Conservation (phyloP, 2,329 filamentous ascomycete genomes). For the Penicillium sp. region DNA sequence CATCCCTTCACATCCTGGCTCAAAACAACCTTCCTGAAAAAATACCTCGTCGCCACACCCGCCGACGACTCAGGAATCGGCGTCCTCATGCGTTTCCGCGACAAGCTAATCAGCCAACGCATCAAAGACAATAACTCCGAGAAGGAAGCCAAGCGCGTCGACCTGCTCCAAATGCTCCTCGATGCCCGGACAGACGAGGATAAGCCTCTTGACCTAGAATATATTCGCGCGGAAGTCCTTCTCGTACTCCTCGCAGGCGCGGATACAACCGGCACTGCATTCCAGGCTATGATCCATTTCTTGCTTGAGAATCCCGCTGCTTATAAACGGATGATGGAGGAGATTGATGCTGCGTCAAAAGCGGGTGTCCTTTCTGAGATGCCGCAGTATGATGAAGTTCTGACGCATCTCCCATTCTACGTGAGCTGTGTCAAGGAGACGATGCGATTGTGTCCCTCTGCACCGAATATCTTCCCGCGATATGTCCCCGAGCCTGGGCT, state of each 20-base stretch:
- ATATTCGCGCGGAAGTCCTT: constrained; percentile 56
- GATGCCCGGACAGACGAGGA: constrained; percentile 49
- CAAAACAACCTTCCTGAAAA: constrained; percentile 54
- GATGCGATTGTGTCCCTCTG: constrained; percentile 53
- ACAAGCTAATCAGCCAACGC: constrained; percentile 53
- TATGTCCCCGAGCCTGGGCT: constrained; percentile 41
- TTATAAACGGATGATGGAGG: constrained; percentile 50
- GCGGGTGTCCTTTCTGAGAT: constrained; percentile 33
- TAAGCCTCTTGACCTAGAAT: constrained; percentile 50
- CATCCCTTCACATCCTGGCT: constrained; percentile 58
- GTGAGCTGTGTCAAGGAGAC: constrained; percentile 54
- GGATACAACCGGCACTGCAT: constrained; percentile 55
- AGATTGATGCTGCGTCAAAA: constrained; percentile 45
- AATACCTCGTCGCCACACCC: constrained; percentile 56
- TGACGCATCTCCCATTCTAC: constrained; percentile 49
- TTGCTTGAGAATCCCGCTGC: constrained; percentile 41
- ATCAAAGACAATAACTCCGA: constrained; percentile 50
- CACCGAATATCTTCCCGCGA: constrained; percentile 54
- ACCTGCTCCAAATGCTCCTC: constrained; percentile 55
- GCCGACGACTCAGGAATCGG: constrained; percentile 58
- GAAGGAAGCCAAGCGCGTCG: constrained; percentile 47
- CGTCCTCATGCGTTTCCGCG: constrained; percentile 59
- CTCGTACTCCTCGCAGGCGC: constrained; percentile 55
- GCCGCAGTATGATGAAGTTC: constrained; percentile 47
- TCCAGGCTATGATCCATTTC: constrained; percentile 50